A percentile compares a stretch with the other conserved stretches of the same genome.
phyloP scores from a whole-genome alignment of 805 yeast species.

The Wickerhamiella occidentalis region DNA sequence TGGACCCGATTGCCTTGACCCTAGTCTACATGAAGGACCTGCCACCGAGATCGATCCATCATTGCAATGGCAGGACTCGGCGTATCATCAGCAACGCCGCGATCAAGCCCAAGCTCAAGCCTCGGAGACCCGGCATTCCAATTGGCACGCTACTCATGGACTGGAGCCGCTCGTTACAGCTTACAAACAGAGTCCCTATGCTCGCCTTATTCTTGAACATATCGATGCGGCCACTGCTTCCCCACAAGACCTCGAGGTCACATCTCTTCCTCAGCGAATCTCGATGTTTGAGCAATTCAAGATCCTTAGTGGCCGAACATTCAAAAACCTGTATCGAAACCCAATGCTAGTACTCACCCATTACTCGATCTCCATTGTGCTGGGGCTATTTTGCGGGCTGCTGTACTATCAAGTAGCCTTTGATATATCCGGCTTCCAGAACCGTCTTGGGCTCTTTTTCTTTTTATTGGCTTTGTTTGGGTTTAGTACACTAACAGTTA shows the following conservation, averaged over 20 bases:
- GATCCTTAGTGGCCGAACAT: constrained; percentile 75
- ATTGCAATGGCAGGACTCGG: constrained; percentile 21
- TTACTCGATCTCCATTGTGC: constrained; percentile 58
- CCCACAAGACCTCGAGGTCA: constrained; percentile 1
- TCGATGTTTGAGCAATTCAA: constrained; percentile 49
- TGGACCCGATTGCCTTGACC: not conserved
- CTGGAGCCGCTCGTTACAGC: constrained; percentile 25
- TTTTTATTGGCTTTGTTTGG: constrained; percentile 87
- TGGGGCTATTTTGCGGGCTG: constrained; percentile 77
- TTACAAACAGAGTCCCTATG: constrained; percentile 16
- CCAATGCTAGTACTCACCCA: constrained; percentile 82
- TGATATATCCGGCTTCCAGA: constrained; percentile 94
- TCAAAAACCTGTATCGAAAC: constrained; percentile 84
- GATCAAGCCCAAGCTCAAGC: constrained; percentile 13
- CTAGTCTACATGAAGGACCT: not conserved
- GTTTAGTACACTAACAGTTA: constrained; percentile 81
- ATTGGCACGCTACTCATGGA: constrained; percentile 20
- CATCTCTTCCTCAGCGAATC: constrained; percentile 36
- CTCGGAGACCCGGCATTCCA: constrained; percentile 3
- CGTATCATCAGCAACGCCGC: constrained; percentile 16
- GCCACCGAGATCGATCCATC: constrained; percentile 20
- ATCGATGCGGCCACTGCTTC: constrained; percentile 17
- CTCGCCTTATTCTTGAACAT: constrained; percentile 19
- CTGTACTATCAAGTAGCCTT: constrained; percentile 71
- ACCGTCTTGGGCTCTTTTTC: constrained; percentile 85